Conservation (phyloP, 768 basidiomycete genomes). For the Amanita thiersii region DNA sequence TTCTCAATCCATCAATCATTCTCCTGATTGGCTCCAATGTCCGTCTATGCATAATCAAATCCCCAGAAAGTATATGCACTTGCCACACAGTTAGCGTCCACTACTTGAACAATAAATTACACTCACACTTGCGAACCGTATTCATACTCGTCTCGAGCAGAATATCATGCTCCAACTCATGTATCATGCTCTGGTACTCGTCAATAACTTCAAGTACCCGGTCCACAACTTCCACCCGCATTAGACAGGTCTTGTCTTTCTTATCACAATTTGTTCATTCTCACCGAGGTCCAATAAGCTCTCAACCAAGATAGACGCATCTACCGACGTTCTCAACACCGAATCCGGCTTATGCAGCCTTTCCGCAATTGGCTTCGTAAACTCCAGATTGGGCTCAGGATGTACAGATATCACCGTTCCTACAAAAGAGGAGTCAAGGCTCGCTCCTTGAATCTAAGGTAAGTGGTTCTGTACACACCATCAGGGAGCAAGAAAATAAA, state of each 20-base stretch:
- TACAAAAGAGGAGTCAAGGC: constrained; percentile 10
- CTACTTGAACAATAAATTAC: background rate
- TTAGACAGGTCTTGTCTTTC: background rate
- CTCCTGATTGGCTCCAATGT: constrained; percentile 64
- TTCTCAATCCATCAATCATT: constrained; percentile 53
- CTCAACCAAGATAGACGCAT: constrained; percentile 54
- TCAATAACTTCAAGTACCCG: constrained; percentile 57
- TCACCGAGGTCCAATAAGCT: constrained; percentile 46
- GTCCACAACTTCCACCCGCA: constrained; percentile 44
- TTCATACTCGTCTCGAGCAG: constrained; percentile 51
- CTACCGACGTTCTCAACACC: constrained; percentile 51
- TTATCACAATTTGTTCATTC: constrained; percentile 4
- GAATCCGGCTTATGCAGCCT: constrained; percentile 53
- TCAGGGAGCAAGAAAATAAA: constrained; percentile 60
- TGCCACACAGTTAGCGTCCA: background rate
- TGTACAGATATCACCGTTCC: constrained; percentile 57
- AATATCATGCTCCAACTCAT: constrained; percentile 48
- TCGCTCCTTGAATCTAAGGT: background rate
- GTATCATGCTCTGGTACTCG: constrained; percentile 54
- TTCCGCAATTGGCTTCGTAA: constrained; percentile 46
- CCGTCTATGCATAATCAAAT: constrained; percentile 63
- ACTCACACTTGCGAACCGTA: constrained; percentile 49
- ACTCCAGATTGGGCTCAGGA: constrained; percentile 32
- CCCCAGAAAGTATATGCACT: constrained; percentile 72
- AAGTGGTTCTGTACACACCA: constrained; percentile 22